These are phyloP conservation scores for Rhizopogon vinicolor DNA, from an alignment of 768 basidiomycete species.

Conservation along the genomic window DNA sequence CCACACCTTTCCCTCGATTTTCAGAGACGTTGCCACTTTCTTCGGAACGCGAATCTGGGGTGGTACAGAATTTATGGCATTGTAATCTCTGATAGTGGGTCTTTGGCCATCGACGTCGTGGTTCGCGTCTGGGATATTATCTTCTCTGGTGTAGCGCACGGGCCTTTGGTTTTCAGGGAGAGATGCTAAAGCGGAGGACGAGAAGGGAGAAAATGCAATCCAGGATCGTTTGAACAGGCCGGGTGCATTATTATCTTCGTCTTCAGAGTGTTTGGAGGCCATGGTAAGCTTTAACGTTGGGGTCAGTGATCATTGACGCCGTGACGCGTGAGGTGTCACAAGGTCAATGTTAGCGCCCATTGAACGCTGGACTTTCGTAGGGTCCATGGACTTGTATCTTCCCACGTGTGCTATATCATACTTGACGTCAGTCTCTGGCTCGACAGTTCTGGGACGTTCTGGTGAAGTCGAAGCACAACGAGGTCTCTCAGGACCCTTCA, in stretches of 20 bases:
- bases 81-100: slow-evolving; percentile 69
- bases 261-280: slow-evolving; percentile 12
- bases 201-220: slow-evolving; percentile 69
- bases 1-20: slow-evolving; percentile 95
- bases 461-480: slow-evolving; percentile 4
- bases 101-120: slow-evolving; percentile 45
- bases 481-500: not conserved
- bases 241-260: slow-evolving; percentile 13
- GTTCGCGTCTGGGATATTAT: slow-evolving; percentile 64
- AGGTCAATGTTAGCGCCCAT: too few relatives aligned
- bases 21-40: slow-evolving; percentile 77
- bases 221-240: slow-evolving; percentile 51
- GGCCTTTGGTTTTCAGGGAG: slow-evolving; percentile 38
- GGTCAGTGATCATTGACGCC: not conserved
- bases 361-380: not conserved
- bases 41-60: slow-evolving; percentile 70
- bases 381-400: slow-evolving; percentile 1
- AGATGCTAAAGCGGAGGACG: slow-evolving; percentile 51
- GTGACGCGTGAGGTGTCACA: too few relatives aligned
- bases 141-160: slow-evolving; percentile 59
- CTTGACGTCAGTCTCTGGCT: slow-evolving; percentile 29
- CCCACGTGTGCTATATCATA: slow-evolving; percentile 1
- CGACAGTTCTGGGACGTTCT: slow-evolving; percentile 33
- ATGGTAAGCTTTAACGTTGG: slow-evolving; percentile 1
- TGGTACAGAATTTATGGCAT: slow-evolving; percentile 63